Percentiles rank a stretch among this genome's conserved stretches.
These are phyloP conservation scores for Clavariopsis aquatica DNA, from an alignment of 495 filamentous ascomycete genomes.

Conservation along the genomic window DNA sequence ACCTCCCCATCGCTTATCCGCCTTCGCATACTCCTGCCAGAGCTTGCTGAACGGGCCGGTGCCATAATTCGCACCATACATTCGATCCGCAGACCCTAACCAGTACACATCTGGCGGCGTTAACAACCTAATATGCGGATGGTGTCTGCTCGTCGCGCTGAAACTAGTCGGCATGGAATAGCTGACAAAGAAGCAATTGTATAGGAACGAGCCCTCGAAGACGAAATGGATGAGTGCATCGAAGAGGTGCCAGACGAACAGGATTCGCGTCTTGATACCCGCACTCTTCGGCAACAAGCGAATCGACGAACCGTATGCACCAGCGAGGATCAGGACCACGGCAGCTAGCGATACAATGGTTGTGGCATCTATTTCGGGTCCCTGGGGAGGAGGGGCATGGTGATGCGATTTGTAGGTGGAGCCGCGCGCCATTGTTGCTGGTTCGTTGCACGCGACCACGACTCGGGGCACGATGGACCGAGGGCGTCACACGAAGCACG, in stretches of 20 bases:
- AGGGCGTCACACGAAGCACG: neutral
- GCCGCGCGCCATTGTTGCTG: conserved; percentile 18
- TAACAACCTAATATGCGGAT: conserved; percentile 34
- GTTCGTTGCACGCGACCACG: conserved; percentile 1
- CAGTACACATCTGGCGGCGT: conserved; percentile 53
- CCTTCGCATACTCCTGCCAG: conserved; percentile 93
- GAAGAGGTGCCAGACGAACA: conserved; percentile 96
- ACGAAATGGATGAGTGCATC: conserved; percentile 85
- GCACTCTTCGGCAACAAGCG: conserved; percentile 53
- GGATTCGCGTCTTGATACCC: conserved; percentile 57
- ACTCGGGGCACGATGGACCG: neutral
- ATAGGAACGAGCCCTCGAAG: conserved; percentile 88
- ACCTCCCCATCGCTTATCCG: conserved; percentile 78
- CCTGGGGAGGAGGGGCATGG: conserved; percentile 1
- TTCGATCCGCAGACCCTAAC: conserved; percentile 53
- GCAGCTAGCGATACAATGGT: conserved; percentile 57
- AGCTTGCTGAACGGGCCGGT: conserved; percentile 64
- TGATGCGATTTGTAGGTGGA: conserved; percentile 2
- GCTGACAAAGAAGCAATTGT: conserved; percentile 85
- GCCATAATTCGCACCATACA: conserved; percentile 75
- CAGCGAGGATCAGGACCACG: conserved; percentile 55
- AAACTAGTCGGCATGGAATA: conserved; percentile 37
- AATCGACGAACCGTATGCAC: conserved; percentile 53
- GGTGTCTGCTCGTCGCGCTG: conserved; percentile 24
- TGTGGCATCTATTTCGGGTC: conserved; percentile 49